Conservation (phyloP, 176 grass and related monocot species). For the Eremochloa ophiuroides region DNA sequence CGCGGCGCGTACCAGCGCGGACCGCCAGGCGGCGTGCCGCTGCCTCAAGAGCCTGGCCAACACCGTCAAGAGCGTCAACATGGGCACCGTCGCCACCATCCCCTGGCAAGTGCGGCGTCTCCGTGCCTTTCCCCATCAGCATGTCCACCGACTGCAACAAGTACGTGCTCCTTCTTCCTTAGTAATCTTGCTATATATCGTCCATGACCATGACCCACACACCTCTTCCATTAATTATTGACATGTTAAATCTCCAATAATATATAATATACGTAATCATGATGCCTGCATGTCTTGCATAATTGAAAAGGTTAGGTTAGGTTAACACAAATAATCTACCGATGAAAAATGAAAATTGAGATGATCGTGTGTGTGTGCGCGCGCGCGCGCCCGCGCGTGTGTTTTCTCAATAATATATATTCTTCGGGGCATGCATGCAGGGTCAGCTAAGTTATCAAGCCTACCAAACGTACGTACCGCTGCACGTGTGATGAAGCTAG, state of each 20-base stretch:
- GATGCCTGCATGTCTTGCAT: too few relatives aligned
- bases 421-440: background rate
- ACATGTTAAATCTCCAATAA: too few relatives aligned
- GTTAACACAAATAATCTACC: too few relatives aligned
- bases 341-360: too few relatives aligned
- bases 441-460: background rate
- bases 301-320: too few relatives aligned
- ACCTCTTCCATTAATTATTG: too few relatives aligned
- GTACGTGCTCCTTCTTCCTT: background rate
- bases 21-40: slow-evolving; percentile 24
- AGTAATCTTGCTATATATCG: too few relatives aligned
- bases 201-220: too few relatives aligned
- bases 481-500: background rate
- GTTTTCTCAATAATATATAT: background rate
- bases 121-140: slow-evolving; percentile 38
- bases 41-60: slow-evolving; percentile 35
- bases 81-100: slow-evolving; percentile 22
- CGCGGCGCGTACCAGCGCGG: background rate
- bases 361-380: too few relatives aligned
- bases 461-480: background rate
- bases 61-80: slow-evolving; percentile 15
- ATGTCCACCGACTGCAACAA: slow-evolving; percentile 53
- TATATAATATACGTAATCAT: too few relatives aligned
- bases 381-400: too few relatives aligned
- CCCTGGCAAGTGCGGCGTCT: slow-evolving; percentile 45